Conservation (phyloP, 495 filamentous ascomycete genomes). For the Penicillium angulare region DNA sequence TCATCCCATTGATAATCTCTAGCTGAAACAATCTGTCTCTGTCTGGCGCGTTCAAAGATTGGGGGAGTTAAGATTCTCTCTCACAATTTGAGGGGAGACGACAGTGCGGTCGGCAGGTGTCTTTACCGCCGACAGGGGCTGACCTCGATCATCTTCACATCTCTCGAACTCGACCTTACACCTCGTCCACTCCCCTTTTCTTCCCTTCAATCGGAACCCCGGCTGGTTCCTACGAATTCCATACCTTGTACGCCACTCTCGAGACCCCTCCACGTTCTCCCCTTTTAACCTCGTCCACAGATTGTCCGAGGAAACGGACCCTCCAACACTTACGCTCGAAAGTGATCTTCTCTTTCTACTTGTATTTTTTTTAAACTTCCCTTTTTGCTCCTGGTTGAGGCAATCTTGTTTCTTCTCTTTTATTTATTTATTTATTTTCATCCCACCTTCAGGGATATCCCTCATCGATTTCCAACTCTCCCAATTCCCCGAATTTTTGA, state of each 20-base stretch:
- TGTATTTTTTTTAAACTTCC: conserved; percentile 1
- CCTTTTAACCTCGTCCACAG: background rate
- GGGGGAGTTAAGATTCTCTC: background rate
- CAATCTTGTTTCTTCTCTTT: conserved; percentile 13
- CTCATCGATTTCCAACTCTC: background rate
- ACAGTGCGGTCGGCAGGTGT: conserved; percentile 21
- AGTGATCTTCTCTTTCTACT: background rate
- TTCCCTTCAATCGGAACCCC: conserved; percentile 21
- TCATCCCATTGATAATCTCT: too few relatives aligned
- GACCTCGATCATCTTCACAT: conserved; percentile 13
- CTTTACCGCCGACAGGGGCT: conserved; percentile 30
- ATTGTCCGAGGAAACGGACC: background rate
- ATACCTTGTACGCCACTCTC: background rate
- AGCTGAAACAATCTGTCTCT: too few relatives aligned
- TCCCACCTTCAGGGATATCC: background rate
- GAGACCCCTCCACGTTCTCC: background rate
- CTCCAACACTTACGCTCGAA: background rate
- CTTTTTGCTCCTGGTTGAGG: conserved; percentile 23
- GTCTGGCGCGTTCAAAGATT: too few relatives aligned
- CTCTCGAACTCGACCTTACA: background rate
- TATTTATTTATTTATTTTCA: background rate
- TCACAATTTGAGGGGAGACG: background rate
- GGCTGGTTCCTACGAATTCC: conserved; percentile 19
- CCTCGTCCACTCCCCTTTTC: background rate
- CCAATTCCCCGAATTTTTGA: too few relatives aligned